Evolutionary conservation across 139 green algal genomes (phyloP).

Genomic region (Coccomyxa sp.): DNA sequence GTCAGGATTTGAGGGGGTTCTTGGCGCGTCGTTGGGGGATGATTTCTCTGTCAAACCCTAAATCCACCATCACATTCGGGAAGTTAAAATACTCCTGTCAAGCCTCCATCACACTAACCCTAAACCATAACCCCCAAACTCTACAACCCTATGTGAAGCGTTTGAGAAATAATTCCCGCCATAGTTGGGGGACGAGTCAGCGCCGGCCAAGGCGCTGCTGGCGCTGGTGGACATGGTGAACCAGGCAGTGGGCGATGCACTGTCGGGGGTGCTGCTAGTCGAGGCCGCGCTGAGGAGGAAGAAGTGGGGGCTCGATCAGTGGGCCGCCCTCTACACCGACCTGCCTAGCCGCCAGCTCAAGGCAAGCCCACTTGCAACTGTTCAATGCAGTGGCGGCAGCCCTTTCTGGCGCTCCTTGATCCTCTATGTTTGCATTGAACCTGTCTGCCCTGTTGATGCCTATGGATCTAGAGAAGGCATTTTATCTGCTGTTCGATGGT

Average conservation of each 20-base stretch:
- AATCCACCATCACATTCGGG: too few relatives aligned
- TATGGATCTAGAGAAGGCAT: neutral
- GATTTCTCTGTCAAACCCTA: too few relatives aligned
- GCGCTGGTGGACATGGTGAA: slow-evolving; percentile 31
- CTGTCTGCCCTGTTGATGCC: too few relatives aligned
- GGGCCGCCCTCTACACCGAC: slow-evolving; percentile 82
- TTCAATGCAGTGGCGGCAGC: neutral
- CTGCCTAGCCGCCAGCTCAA: slow-evolving; percentile 84
- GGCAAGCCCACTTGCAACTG: slow-evolving; percentile 16
- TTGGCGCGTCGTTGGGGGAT: too few relatives aligned
- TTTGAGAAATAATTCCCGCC: neutral
- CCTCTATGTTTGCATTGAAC: neutral
- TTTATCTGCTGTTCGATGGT: neutral
- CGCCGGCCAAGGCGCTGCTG: slow-evolving; percentile 45
- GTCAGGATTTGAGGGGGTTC: too few relatives aligned
- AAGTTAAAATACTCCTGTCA: too few relatives aligned
- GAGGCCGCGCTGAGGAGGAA: slow-evolving; percentile 71
- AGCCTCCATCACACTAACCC: too few relatives aligned
- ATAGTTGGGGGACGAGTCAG: slow-evolving; percentile 19
- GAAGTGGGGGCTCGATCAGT: slow-evolving; percentile 62
- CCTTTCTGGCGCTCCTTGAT: neutral
- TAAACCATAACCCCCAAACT: too few relatives aligned
- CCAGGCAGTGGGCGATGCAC: slow-evolving; percentile 86
- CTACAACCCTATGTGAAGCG: too few relatives aligned
- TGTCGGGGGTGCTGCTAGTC: slow-evolving; percentile 85